A percentile compares a stretch with the other conserved stretches of the same genome.
These are phyloP conservation scores for Yarrowia keelungensis DNA, from an alignment of 805 yeast genomes.

Conservation along the genomic window DNA sequence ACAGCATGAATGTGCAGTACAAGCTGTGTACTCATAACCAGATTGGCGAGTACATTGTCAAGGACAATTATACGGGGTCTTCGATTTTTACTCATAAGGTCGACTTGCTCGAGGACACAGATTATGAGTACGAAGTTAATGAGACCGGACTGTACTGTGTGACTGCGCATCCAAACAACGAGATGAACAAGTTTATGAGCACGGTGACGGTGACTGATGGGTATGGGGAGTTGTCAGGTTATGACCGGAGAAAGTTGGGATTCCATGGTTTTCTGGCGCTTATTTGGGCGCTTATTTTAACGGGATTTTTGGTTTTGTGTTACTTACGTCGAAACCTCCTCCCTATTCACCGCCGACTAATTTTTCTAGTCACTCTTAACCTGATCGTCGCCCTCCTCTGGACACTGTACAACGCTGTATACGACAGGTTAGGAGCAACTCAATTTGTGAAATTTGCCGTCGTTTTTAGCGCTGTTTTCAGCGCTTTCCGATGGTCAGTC, in stretches of 20 bases:
- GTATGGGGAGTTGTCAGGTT: conserved; percentile 11
- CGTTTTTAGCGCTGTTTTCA: conserved; percentile 6
- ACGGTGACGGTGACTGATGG: not conserved
- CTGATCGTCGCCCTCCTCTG: not conserved
- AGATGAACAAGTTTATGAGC: conserved; percentile 14
- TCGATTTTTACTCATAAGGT: conserved; percentile 33
- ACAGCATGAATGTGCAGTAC: conserved; percentile 32
- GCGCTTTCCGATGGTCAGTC: conserved; percentile 14
- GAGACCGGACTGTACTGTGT: conserved; percentile 30
- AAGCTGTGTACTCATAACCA: conserved; percentile 23
- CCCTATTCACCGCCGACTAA: conserved; percentile 3
- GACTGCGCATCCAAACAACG: conserved; percentile 28
- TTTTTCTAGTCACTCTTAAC: not conserved
- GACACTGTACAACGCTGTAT: conserved; percentile 3
- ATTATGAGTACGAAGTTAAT: not conserved
- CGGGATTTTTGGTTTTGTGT: not conserved
- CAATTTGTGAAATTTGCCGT: not conserved
- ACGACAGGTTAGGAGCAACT: conserved; percentile 4
- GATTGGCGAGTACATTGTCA: conserved; percentile 34
- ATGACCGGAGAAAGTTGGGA: conserved; percentile 13
- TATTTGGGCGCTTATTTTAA: not conserved
- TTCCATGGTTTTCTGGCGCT: not conserved
- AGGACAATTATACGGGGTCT: conserved; percentile 10
- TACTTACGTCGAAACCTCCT: not conserved
- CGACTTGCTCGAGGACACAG: not conserved